Conservation (phyloP, 768 basidiomycete genomes). For the Daedaleopsis sinensis region DNA sequence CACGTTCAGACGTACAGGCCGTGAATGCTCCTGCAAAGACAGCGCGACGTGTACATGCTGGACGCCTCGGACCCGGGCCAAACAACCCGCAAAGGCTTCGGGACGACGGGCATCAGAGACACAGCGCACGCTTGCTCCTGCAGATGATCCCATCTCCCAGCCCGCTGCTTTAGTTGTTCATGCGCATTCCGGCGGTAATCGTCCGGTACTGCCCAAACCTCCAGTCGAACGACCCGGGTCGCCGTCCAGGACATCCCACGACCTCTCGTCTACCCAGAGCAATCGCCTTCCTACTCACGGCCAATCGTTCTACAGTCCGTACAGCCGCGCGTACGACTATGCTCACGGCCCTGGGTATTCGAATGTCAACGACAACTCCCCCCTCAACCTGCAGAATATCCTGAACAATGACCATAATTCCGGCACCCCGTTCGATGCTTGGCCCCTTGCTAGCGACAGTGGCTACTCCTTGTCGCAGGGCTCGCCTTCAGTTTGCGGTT, state of each 20-base stretch:
- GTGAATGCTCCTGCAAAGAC: constrained; percentile 47
- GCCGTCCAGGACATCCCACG: constrained; percentile 43
- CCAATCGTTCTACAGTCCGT: constrained; percentile 61
- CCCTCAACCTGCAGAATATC: neutral
- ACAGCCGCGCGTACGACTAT: constrained; percentile 65
- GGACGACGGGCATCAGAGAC: constrained; percentile 8
- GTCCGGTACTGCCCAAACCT: constrained; percentile 73
- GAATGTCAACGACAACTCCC: neutral
- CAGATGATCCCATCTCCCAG: constrained; percentile 8
- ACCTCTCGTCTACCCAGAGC: constrained; percentile 47
- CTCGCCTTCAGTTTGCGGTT: constrained; percentile 58
- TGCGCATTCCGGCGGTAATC: constrained; percentile 32
- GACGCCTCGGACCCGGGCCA: constrained; percentile 36
- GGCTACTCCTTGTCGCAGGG: constrained; percentile 18
- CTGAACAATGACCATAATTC: constrained; percentile 1
- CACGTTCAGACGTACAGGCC: constrained; percentile 4
- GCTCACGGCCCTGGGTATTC: constrained; percentile 38
- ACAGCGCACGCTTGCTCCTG: constrained; percentile 9
- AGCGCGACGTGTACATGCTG: constrained; percentile 61
- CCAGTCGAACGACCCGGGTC: constrained; percentile 5
- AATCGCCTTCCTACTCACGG: constrained; percentile 54
- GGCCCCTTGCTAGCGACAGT: constrained; percentile 2
- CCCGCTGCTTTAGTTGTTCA: constrained; percentile 28
- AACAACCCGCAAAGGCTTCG: constrained; percentile 9
- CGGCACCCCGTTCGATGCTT: neutral